phyloP scores from a whole-genome alignment of 495 filamentous ascomycete species.

The Neurospora discreta region DNA sequence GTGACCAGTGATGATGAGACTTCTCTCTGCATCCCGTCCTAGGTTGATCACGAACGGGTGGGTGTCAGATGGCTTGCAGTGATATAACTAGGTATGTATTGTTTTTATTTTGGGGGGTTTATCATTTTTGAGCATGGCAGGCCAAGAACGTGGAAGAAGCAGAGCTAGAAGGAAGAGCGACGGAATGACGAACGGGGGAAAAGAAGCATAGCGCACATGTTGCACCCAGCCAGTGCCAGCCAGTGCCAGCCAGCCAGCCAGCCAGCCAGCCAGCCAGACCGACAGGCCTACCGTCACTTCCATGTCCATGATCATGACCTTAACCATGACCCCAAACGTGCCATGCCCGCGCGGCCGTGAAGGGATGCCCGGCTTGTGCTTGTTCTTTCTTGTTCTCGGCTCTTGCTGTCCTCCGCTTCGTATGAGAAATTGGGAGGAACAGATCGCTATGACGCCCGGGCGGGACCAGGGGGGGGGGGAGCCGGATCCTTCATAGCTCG shows the following conservation, averaged over 20 bases:
- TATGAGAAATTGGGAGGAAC: not conserved
- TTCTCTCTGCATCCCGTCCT: not conserved
- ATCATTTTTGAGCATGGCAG: not conserved
- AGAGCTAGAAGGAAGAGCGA: not conserved
- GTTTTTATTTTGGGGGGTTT: not conserved
- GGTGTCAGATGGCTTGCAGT: not conserved
- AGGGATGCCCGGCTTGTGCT: not conserved
- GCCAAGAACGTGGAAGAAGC: not conserved
- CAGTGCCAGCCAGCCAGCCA: too few relatives aligned
- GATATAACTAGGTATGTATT: not conserved
- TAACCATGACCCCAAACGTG: not conserved
- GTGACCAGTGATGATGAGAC: not conserved
- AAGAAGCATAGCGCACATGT: too few relatives aligned
- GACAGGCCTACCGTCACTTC: too few relatives aligned
- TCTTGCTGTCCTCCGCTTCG: not conserved
- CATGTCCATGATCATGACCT: not conserved
- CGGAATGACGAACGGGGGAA: not conserved
- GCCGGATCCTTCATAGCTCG: not conserved
- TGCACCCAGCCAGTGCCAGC: too few relatives aligned
- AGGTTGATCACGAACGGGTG: not conserved
- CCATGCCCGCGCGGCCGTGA: not conserved
- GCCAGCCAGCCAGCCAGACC: too few relatives aligned
- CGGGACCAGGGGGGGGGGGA: not conserved
- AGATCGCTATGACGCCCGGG: not conserved
- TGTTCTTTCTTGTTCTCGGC: not conserved